phyloP scores from a whole-genome alignment of 176 grass and related monocot species.

The Bonia amplexicaulis region DNA sequence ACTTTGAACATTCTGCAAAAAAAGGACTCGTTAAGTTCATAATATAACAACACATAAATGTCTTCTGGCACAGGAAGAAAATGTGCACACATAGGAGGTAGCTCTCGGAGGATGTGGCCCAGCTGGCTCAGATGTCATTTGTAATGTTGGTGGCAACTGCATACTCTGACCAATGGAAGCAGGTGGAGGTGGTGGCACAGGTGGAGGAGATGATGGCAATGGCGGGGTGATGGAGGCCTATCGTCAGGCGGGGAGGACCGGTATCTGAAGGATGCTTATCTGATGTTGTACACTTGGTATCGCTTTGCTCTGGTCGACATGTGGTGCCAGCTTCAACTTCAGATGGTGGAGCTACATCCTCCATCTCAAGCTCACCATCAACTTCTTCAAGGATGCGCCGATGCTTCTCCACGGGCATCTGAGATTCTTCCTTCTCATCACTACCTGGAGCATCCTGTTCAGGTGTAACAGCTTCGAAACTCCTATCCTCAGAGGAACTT shows the following conservation, averaged over 20 bases:
- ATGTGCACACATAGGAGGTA: constrained; percentile 38
- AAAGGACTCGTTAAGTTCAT: constrained; percentile 18
- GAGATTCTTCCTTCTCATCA: constrained; percentile 49
- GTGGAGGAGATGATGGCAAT: constrained; percentile 85
- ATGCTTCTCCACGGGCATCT: constrained; percentile 57
- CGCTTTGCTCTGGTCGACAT: constrained; percentile 24
- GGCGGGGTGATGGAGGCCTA: constrained; percentile 73
- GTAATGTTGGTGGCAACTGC: constrained; percentile 31
- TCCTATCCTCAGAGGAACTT: constrained; percentile 71
- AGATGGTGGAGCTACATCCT: constrained; percentile 80
- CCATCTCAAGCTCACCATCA: constrained; percentile 98
- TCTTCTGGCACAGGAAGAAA: constrained; percentile 16
- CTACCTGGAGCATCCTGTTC: constrained; percentile 47
- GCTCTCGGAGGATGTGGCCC: constrained; percentile 22
- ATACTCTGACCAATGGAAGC: constrained; percentile 24
- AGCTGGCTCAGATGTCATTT: constrained; percentile 33
- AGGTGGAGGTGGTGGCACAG: constrained; percentile 33
- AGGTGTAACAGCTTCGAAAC: constrained; percentile 96
- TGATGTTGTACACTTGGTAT: constrained; percentile 32
- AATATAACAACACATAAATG: constrained; percentile 21
- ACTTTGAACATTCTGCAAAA: constrained; percentile 68
- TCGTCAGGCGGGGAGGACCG: constrained; percentile 68
- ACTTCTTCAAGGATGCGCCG: constrained; percentile 79
- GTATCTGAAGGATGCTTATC: constrained; percentile 18
- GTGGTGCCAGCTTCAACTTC: constrained; percentile 29